Conservation (phyloP, 768 basidiomycete genomes). For the Russula griseocarnosa region DNA sequence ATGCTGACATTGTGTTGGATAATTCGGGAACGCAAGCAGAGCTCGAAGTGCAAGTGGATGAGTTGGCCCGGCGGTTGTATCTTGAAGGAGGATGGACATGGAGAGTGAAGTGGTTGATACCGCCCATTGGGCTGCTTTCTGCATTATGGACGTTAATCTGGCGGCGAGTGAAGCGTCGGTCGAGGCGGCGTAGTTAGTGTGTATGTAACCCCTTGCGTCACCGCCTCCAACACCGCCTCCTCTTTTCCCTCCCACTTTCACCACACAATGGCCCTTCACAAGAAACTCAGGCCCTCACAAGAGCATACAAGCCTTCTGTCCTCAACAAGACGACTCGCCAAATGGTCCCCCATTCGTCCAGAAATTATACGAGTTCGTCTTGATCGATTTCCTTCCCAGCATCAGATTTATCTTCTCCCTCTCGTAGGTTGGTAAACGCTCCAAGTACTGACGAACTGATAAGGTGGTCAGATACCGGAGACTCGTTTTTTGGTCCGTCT, state of each 20-base stretch:
- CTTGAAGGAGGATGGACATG: slow-evolving; percentile 53
- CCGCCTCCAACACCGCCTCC: background rate
- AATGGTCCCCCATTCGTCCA: slow-evolving; percentile 77
- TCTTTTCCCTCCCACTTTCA: background rate
- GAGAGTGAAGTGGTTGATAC: slow-evolving; percentile 59
- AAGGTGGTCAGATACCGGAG: slow-evolving; percentile 86
- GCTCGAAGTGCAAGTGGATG: slow-evolving; percentile 52
- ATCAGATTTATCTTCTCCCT: slow-evolving; percentile 8
- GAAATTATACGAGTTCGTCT: slow-evolving; percentile 83
- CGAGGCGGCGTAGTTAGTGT: background rate
- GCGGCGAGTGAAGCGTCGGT: slow-evolving; percentile 33
- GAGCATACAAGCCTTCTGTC: slow-evolving; percentile 41
- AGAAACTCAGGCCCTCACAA: slow-evolving; percentile 55
- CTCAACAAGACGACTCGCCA: slow-evolving; percentile 47
- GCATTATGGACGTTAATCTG: slow-evolving; percentile 41
- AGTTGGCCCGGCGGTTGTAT: slow-evolving; percentile 41
- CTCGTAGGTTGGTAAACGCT: slow-evolving; percentile 85
- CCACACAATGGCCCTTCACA: slow-evolving; percentile 26
- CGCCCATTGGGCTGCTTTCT: slow-evolving; percentile 50
- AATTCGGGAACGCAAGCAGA: slow-evolving; percentile 77
- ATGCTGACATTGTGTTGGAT: slow-evolving; percentile 83
- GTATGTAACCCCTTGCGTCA: slow-evolving; percentile 3
- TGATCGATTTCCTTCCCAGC: slow-evolving; percentile 24
- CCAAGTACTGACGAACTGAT: slow-evolving; percentile 77
- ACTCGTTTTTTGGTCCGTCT: slow-evolving; percentile 80